phyloP scores from a whole-genome alignment of 202 grass and related monocot species.

The Digitaria exilis region DNA sequence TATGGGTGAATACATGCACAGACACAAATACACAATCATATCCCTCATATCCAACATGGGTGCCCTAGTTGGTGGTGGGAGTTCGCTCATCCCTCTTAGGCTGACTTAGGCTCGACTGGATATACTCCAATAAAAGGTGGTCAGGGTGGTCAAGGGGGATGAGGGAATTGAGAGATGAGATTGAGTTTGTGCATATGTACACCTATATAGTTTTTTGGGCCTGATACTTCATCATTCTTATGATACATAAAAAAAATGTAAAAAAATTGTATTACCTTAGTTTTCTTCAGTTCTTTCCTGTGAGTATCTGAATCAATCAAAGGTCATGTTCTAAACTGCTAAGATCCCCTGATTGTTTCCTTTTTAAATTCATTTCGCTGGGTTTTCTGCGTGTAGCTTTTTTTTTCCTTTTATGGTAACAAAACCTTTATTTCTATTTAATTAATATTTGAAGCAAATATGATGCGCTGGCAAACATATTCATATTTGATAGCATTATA shows the following conservation, averaged over 20 bases:
- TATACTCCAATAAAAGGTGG: no score
- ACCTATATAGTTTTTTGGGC: background rate
- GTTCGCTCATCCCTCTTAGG: background rate
- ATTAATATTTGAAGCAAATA: background rate
- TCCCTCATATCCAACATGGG: background rate
- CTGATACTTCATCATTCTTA: background rate
- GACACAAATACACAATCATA: background rate
- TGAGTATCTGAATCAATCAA: slow-evolving; percentile 4
- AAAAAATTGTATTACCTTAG: slow-evolving; percentile 7
- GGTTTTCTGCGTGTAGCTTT: no score
- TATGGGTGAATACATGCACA: background rate
- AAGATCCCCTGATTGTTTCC: background rate
- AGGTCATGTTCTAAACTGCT: background rate
- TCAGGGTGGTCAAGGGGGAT: no score
- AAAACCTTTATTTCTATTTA: background rate
- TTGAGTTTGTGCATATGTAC: background rate
- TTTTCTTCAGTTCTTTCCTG: slow-evolving; percentile 3
- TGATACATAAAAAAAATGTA: slow-evolving; percentile 19
- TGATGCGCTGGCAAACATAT: slow-evolving; percentile 12
- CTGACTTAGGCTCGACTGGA: no score
- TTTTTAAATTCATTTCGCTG: background rate
- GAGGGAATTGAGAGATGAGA: background rate
- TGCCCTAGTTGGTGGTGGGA: background rate
- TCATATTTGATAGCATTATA: slow-evolving; percentile 19
- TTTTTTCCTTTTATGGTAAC: background rate